A percentile compares a stretch with the other conserved stretches of the same genome.
Conservation (phyloP, 257 asterid species). For the Coffea eugenioides region DNA sequence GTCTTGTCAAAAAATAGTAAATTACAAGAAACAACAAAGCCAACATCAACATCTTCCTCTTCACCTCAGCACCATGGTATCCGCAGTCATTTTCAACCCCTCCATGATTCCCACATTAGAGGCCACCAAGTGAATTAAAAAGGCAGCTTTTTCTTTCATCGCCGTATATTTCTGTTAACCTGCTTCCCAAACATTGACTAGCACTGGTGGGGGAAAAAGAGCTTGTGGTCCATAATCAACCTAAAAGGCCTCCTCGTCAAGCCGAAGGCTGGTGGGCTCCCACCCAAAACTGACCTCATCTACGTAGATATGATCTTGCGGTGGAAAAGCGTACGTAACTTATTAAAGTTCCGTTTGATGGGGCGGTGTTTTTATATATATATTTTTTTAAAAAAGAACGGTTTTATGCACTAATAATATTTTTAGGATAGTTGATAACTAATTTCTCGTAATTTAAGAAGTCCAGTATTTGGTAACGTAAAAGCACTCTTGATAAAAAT, state of each 20-base stretch:
- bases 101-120: background rate
- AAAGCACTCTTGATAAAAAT: no score
- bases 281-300: background rate
- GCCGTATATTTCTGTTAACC: background rate
- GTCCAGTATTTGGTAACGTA: no score
- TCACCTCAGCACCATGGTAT: background rate
- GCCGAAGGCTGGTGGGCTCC: constrained; percentile 3
- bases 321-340: no score
- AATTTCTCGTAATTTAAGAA: no score
- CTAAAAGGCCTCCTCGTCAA: background rate
- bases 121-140: background rate
- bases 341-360: no score
- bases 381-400: no score
- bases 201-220: background rate
- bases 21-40: no score
- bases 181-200: background rate
- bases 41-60: background rate
- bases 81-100: background rate
- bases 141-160: background rate
- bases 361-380: no score
- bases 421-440: no score
- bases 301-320: no score
- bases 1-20: background rate
- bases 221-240: background rate
- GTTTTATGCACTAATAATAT: no score